These are phyloP conservation scores for Oryza glaberrima DNA, from an alignment of 176 grass and related monocot genomes.

Conservation along the genomic window DNA sequence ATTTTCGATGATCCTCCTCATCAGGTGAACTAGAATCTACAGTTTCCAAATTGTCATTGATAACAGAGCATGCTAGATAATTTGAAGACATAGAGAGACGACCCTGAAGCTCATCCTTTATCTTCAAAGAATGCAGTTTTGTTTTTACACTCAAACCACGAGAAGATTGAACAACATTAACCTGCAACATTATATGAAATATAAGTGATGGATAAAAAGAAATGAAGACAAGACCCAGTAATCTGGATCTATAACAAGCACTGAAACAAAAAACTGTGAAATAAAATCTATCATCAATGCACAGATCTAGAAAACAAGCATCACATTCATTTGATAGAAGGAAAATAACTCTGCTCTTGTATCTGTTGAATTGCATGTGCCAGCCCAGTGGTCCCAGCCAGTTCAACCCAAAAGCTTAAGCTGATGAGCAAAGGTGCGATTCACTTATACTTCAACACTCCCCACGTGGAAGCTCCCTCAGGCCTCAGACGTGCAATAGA, in stretches of 20 bases:
- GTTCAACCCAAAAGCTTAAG: no score
- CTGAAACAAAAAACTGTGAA: neutral
- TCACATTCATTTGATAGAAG: neutral
- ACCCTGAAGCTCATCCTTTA: constrained; percentile 89
- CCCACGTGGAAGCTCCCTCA: no score
- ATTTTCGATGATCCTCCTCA: constrained; percentile 46
- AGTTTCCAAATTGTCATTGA: constrained; percentile 62
- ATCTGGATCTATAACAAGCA: constrained; percentile 8
- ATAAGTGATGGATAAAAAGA: constrained; percentile 29
- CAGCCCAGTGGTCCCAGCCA: no score
- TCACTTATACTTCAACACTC: no score
- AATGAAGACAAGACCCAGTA: constrained; percentile 1
- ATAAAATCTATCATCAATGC: constrained; percentile 2
- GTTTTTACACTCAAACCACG: constrained; percentile 81
- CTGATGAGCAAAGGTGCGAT: no score
- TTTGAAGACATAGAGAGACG: constrained; percentile 54
- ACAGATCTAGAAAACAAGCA: constrained; percentile 13
- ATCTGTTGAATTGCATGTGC: neutral
- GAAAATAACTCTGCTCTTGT: neutral
- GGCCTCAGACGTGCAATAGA: no score
- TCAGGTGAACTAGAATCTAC: constrained; percentile 46
- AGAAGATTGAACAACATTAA: constrained; percentile 78
- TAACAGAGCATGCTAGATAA: constrained; percentile 82
- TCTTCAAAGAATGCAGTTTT: constrained; percentile 91
- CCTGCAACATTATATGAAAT: constrained; percentile 50